Evolutionary conservation across 106 monocot species (phyloP), one percentile per base, ranked within the genome.

Genomic region (Dendrobium catenatum): DNA sequence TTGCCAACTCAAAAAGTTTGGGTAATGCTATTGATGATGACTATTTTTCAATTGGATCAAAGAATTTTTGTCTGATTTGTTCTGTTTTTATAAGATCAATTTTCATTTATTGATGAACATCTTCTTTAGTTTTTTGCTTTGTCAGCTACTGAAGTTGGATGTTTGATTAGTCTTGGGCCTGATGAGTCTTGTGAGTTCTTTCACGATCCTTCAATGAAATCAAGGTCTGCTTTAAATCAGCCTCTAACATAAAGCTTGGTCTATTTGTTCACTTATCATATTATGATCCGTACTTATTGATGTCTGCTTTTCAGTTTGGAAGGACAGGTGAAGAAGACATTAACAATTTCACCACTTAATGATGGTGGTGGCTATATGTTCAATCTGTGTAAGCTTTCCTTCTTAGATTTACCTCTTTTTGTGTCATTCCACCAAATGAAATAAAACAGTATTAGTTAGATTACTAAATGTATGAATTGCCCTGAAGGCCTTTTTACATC

Each of bases 161-260:
- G 74, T 78, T 87, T 95, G 84, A 89, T 92, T 77, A 87, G 89
- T 84, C 86, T 95, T 22, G 92, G 92, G 33, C 85, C 88, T 75
- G 72, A 75, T 75, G 92, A 95, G 79, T 90, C 92, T 47, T 92
- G 95, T 86, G 95, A 95, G 83, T 95, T 95, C 76, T 87, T 95
- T 46, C 95, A 95, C 67, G 95, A 95, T 83, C 95, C 92, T 41
- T 92, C 95, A 47, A 92, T 90, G 95, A 92, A 92, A 81, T 90
- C 92, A 84, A 92, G 95, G 95, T 95, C 73, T 79, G 72, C 55
- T 43, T 78, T 43, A 48, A 44, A 24, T 56, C 41, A 31, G 59
- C 75, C 47, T 66, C 16, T 68, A 15, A 27, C 18, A 51, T 68
- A 40, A n/a, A 72, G 24, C 31, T 56, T 70, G 29, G 9, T 47